Evolutionary conservation across 2,329 filamentous ascomycete genomes (phyloP).

Genomic region (Aspergillus sp.): DNA sequence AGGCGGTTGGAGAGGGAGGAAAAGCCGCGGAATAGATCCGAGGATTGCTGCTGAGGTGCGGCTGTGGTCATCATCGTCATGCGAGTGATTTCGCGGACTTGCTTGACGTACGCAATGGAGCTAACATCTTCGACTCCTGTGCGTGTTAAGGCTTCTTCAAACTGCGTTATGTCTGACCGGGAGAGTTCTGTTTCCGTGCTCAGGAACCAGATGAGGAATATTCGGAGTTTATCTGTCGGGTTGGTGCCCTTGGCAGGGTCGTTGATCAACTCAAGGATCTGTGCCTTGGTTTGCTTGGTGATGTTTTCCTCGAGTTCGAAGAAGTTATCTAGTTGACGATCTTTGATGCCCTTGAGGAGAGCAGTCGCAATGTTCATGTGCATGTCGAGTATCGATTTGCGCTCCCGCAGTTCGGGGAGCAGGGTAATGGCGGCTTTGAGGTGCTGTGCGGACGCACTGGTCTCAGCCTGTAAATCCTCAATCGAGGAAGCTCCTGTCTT

Average conservation of each 20-base stretch:
- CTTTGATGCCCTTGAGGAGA: conserved; percentile 80
- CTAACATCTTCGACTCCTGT: conserved; percentile 74
- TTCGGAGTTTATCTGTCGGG: conserved; percentile 82
- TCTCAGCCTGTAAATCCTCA: conserved; percentile 90
- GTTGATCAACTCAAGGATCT: conserved; percentile 85
- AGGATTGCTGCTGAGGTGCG: conserved; percentile 62
- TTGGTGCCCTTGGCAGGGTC: conserved; percentile 81
- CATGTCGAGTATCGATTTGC: conserved; percentile 93
- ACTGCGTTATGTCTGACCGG: conserved; percentile 79
- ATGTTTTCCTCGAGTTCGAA: conserved; percentile 95
- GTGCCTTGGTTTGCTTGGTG: conserved; percentile 85
- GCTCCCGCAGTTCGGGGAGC: conserved; percentile 86
- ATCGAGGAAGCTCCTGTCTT: conserved; percentile 92
- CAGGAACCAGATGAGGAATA: conserved; percentile 97
- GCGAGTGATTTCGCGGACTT: conserved; percentile 90
- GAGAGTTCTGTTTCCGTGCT: conserved; percentile 89
- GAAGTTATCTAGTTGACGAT: conserved; percentile 92
- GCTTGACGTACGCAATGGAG: conserved; percentile 82
- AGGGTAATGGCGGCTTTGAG: conserved; percentile 94
- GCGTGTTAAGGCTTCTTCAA: conserved; percentile 79
- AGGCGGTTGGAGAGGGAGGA: conserved; percentile 88
- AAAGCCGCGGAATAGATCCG: conserved; percentile 89
- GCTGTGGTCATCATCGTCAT: conserved; percentile 97
- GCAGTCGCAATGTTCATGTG: conserved; percentile 98
- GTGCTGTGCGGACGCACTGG: conserved; percentile 86